These are phyloP conservation scores for Meyerozyma athensensis DNA, from an alignment of 1,139 yeast species.

Conservation along the genomic window DNA sequence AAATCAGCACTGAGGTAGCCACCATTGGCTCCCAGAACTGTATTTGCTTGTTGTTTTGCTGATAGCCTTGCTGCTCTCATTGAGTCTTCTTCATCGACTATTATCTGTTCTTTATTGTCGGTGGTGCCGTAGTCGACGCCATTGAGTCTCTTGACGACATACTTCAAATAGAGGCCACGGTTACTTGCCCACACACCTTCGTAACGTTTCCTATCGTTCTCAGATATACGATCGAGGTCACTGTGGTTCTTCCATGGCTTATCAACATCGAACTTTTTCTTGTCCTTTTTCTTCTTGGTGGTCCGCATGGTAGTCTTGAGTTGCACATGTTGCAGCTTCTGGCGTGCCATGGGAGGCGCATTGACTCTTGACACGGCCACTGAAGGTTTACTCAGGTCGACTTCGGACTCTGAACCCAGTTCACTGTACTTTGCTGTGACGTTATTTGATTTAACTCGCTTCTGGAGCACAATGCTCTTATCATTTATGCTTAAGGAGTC, in stretches of 20 bases:
- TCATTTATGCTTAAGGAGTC: conserved; percentile 4
- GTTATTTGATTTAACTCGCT: conserved; percentile 3
- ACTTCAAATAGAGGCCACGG: conserved; percentile 56
- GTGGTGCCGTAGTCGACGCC: conserved; percentile 31
- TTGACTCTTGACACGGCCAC: conserved; percentile 6
- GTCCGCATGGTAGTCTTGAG: conserved; percentile 69
- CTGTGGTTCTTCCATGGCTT: conserved; percentile 94
- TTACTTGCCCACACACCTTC: conserved; percentile 95
- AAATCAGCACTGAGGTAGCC: conserved; percentile 16
- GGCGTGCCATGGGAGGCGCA: conserved; percentile 10
- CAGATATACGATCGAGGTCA: conserved; percentile 56
- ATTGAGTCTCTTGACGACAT: conserved; percentile 29
- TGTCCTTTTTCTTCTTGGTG: conserved; percentile 40
- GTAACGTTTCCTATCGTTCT: conserved; percentile 76
- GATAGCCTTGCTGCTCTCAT: conserved; percentile 29
- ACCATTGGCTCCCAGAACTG: conserved; percentile 10
- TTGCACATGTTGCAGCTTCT: conserved; percentile 28
- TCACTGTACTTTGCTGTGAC: not conserved
- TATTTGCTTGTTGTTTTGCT: conserved; percentile 15
- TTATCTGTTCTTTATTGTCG: conserved; percentile 15
- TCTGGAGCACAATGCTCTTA: conserved; percentile 6
- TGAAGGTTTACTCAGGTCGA: not conserved
- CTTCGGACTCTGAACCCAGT: conserved; percentile 3
- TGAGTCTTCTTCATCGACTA: conserved; percentile 22
- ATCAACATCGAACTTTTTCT: conserved; percentile 68